Evolutionary conservation across 2,329 filamentous ascomycete genomes (phyloP), one percentile per base, ranked within the genome.

Genomic region (Orbilia javanica): DNA sequence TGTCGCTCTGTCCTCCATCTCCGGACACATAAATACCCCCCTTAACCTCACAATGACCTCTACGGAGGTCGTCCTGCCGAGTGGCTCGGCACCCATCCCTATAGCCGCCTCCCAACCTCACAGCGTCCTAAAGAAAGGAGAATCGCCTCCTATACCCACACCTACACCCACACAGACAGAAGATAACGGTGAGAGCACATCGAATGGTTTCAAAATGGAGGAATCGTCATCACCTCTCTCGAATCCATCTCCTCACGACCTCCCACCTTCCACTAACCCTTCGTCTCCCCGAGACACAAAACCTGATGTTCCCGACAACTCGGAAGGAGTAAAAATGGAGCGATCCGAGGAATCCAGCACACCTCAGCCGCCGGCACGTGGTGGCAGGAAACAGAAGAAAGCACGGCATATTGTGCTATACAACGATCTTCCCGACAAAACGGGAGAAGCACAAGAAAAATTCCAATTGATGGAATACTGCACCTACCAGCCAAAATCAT

Each of bases 401-500:
- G 46, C 53, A n/a, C 50, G 74, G 7, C 74, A 78, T 29, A 78
- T 78, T 20, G 62, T 72, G 34, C 46, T 97, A 10, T 97, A 92
- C 84, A 84, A 87, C 82, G 88, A 97, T 84, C 86, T 95, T 31
- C 91, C 92, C 44, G 91, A 97, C 84, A 90, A 90, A 80, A 97
- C 93, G 2, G 85, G 87, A 39, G 92, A 96, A 81, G 92, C 96
- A 3, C 90, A 89, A 81, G 86, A 87, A 27, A 89, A 89, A 13
- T 99, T 99, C 82, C 89, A 93, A 80, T 87, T 95, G 64, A 94
- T 99, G 80, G 86, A 90, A 65, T 89, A 93, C 81, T 98, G 95
- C 84, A 91, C 92, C 36, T 99, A 99, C 85, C 93, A 93, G 67
- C 93, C 94, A 80, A 97, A 96, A 84, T 90, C 92, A 81, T 90